Evolutionary conservation across 208 protist species (phyloP).

Genomic region (Trypanosoma grayi): DNA sequence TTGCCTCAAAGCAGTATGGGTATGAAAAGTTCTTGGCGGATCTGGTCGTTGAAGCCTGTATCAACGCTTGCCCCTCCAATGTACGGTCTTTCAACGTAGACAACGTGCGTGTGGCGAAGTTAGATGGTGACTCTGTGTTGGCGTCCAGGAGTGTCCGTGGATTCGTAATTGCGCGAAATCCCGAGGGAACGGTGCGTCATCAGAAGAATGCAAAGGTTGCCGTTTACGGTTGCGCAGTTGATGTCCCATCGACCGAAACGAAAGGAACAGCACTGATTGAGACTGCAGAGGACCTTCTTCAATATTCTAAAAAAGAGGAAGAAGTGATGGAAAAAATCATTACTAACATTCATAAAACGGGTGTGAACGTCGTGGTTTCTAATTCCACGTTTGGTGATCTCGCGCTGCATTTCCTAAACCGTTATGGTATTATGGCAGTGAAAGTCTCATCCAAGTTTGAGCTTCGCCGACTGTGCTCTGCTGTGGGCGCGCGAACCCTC

Average conservation of each 20-base stretch:
- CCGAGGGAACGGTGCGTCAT: constrained; percentile 92
- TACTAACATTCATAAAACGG: constrained; percentile 94
- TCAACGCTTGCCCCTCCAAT: constrained; percentile 96
- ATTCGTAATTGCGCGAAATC: constrained; percentile 96
- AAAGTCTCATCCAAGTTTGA: constrained; percentile 99
- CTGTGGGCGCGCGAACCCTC: constrained; percentile 94
- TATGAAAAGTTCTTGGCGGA: constrained; percentile 95
- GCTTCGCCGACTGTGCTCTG: constrained; percentile 96
- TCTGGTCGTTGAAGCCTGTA: constrained; percentile 95
- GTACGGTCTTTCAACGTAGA: constrained; percentile 98
- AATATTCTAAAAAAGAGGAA: constrained; percentile 98
- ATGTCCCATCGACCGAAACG: constrained; percentile 97
- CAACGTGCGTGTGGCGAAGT: constrained; percentile 98
- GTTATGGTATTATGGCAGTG: constrained; percentile 98
- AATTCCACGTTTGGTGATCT: constrained; percentile 98
- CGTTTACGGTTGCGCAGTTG: constrained; percentile 97
- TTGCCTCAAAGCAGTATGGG: constrained; percentile 97
- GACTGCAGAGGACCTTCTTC: constrained; percentile 97
- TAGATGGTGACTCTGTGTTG: constrained; percentile 95
- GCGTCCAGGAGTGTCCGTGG: constrained; percentile 95
- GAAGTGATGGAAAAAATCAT: constrained; percentile 97
- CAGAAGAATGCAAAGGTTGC: constrained; percentile 97
- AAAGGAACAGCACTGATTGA: constrained; percentile 98
- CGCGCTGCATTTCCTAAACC: constrained; percentile 99
- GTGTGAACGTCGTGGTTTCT: constrained; percentile 98